Percentiles rank a stretch among this genome's conserved stretches.
These are phyloP conservation scores for Psidium guajava DNA, from an alignment of 345 rosid genomes.

Conservation along the genomic window DNA sequence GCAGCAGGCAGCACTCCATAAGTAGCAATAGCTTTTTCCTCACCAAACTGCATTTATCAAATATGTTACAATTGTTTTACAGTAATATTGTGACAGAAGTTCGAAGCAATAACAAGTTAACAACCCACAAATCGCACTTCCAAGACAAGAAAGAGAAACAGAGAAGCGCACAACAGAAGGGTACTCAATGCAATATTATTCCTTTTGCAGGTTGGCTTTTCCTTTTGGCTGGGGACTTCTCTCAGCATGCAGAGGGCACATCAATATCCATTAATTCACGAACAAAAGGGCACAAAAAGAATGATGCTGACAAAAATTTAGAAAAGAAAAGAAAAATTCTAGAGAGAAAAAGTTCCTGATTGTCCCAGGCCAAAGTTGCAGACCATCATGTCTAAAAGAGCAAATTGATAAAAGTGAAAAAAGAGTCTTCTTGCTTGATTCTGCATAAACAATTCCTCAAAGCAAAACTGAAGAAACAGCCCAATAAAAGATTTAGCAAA, in stretches of 20 bases:
- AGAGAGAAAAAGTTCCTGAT: neutral
- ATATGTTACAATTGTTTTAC: neutral
- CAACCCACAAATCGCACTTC: neutral
- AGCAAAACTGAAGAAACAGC: neutral
- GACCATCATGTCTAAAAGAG: neutral
- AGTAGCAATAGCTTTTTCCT: conserved; percentile 74
- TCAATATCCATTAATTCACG: neutral
- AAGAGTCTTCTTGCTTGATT: neutral
- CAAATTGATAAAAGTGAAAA: neutral
- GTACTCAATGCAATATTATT: neutral
- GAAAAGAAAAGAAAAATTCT: neutral
- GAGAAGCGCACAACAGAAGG: neutral
- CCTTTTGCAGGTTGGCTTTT: neutral
- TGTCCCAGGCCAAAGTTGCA: neutral
- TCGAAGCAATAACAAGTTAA: neutral
- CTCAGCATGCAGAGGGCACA: neutral
- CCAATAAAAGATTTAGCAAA: neutral
- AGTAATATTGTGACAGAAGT: neutral
- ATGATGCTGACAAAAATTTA: neutral
- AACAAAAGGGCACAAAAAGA: neutral
- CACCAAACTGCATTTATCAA: conserved; percentile 54
- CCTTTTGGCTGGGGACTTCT: neutral
- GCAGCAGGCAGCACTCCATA: conserved; percentile 88
- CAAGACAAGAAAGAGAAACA: neutral
- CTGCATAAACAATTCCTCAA: neutral